Percentiles rank a stretch among this genome's conserved stretches.
These are phyloP conservation scores for Colletotrichum somersetense DNA, from an alignment of 2,329 filamentous ascomycete species.

Conservation along the genomic window DNA sequence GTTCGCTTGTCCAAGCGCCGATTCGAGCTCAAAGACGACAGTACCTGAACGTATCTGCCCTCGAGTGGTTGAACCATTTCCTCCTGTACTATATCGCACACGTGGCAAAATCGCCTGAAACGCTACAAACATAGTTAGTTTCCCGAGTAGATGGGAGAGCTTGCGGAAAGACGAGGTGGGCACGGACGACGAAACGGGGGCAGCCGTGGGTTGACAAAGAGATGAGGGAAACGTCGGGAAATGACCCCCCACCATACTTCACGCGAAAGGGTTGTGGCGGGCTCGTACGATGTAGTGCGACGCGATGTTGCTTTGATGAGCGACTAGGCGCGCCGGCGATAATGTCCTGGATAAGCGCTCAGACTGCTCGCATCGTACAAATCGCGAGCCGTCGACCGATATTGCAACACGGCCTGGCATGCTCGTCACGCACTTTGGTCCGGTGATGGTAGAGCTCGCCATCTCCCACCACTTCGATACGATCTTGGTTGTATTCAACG, in stretches of 20 bases:
- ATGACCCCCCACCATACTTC: conserved; percentile 33
- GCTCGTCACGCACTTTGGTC: not conserved
- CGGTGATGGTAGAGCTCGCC: not conserved
- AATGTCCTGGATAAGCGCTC: conserved; percentile 14
- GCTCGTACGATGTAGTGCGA: conserved; percentile 20
- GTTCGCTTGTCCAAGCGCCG: conserved; percentile 20
- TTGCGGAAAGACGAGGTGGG: conserved; percentile 15
- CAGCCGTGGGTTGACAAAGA: conserved; percentile 4
- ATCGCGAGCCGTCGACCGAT: not conserved
- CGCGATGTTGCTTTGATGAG: conserved; percentile 22
- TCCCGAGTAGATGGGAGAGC: not conserved
- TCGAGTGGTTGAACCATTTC: not conserved
- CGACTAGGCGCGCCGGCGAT: conserved; percentile 14
- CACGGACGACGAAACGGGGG: conserved; percentile 10
- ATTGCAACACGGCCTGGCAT: not conserved
- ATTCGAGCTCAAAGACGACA: not conserved
- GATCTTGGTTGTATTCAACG: not conserved
- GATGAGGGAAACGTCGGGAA: conserved; percentile 31
- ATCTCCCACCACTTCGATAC: not conserved
- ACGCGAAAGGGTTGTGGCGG: conserved; percentile 11
- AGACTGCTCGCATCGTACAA: not conserved
- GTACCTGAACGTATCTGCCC: not conserved
- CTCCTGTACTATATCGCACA: not conserved
- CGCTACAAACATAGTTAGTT: not conserved
- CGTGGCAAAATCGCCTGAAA: conserved; percentile 9